A percentile compares a stretch with the other conserved stretches of the same genome.
phyloP scores from a whole-genome alignment of 768 basidiomycete species.

The Mycena leptocephala region DNA sequence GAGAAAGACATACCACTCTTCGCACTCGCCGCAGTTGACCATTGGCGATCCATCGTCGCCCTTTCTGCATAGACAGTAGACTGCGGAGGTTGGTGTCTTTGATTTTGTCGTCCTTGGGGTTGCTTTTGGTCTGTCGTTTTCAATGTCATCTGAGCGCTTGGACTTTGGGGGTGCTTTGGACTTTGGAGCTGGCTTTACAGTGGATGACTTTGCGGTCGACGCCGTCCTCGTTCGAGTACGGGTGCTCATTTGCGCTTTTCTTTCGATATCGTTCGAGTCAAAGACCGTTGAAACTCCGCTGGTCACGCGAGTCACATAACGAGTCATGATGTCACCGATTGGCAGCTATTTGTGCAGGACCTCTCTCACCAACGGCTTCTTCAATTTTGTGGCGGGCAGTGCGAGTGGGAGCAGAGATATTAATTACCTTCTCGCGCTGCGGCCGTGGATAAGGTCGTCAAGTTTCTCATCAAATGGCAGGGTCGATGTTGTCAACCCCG shows the following conservation, averaged over 20 bases:
- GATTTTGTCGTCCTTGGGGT: conserved; percentile 36
- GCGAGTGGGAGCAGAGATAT: too few relatives aligned
- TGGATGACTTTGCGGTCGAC: background rate
- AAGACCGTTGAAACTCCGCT: background rate
- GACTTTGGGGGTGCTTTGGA: conserved; percentile 4
- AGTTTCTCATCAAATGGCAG: background rate
- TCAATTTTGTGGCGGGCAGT: too few relatives aligned
- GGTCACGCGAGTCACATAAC: background rate
- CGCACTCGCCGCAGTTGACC: conserved; percentile 82
- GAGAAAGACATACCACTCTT: conserved; percentile 71
- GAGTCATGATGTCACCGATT: background rate
- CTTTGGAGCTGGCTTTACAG: background rate
- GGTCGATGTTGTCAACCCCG: too few relatives aligned
- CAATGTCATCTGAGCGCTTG: conserved; percentile 20
- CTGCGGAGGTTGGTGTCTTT: conserved; percentile 22
- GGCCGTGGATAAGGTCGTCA: background rate
- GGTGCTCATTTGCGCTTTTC: conserved; percentile 17
- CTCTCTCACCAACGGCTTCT: background rate
- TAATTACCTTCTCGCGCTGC: background rate
- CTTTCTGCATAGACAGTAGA: conserved; percentile 76
- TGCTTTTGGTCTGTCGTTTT: conserved; percentile 36
- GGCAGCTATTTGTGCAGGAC: too few relatives aligned
- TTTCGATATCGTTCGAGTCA: background rate
- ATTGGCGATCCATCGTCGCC: conserved; percentile 87
- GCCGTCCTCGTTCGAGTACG: conserved; percentile 9